Percentiles rank a stretch among this genome's conserved stretches.
Evolutionary conservation across 352 stramenopile species (phyloP).

Genomic region (Pythium sp.): DNA sequence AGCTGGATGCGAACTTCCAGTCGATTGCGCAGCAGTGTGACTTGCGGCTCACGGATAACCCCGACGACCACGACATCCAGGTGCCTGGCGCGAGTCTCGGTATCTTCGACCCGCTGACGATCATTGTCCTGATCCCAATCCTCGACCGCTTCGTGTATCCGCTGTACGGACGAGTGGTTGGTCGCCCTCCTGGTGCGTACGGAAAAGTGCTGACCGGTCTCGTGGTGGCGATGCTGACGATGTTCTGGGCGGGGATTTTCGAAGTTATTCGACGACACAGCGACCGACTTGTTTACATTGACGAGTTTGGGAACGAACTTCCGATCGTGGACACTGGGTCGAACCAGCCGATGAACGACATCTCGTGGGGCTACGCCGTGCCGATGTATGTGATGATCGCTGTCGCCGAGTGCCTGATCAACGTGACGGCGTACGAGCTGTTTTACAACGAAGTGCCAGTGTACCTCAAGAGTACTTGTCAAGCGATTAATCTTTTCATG

Average conservation of each 20-base stretch:
- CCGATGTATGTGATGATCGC: slow-evolving; percentile 82
- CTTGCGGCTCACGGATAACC: slow-evolving; percentile 44
- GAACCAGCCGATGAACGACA: slow-evolving; percentile 73
- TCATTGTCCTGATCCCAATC: slow-evolving; percentile 68
- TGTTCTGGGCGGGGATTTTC: slow-evolving; percentile 83
- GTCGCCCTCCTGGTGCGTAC: slow-evolving; percentile 63
- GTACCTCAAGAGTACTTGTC: slow-evolving; percentile 86
- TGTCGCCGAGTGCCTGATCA: slow-evolving; percentile 86
- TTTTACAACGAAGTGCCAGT: slow-evolving; percentile 87
- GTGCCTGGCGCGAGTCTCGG: slow-evolving; percentile 74
- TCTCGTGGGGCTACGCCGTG: slow-evolving; percentile 77
- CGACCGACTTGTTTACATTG: slow-evolving; percentile 34
- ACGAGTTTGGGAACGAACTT: neutral
- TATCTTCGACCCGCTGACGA: slow-evolving; percentile 73
- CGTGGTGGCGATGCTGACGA: slow-evolving; percentile 72
- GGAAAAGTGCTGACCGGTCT: slow-evolving; percentile 79
- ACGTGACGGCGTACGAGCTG: slow-evolving; percentile 85
- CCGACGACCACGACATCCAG: slow-evolving; percentile 40
- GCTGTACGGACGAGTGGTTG: slow-evolving; percentile 48
- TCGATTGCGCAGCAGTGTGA: slow-evolving; percentile 86
- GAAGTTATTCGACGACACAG: slow-evolving; percentile 69
- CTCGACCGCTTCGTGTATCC: slow-evolving; percentile 78
- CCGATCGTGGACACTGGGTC: slow-evolving; percentile 55
- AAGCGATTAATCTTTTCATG: slow-evolving; percentile 88
- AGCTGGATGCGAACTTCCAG: slow-evolving; percentile 85